Evolutionary conservation across 768 basidiomycete genomes (phyloP).

Genomic region (Psilocybe tampanensis): DNA sequence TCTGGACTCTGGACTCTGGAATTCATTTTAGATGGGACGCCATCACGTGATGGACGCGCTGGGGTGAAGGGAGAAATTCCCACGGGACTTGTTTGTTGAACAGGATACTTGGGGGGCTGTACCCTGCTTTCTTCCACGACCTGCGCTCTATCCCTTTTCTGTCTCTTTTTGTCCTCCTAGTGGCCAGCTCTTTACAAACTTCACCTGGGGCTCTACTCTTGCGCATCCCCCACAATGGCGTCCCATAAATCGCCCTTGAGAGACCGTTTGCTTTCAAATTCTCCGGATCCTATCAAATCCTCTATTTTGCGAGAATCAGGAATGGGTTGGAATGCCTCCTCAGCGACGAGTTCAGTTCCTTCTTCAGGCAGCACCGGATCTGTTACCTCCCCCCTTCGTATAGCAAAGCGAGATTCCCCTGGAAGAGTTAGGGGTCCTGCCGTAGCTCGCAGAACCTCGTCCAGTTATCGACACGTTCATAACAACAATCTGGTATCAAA

Average conservation of each 20-base stretch:
- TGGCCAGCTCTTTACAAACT: constrained; percentile 10
- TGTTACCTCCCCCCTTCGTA: constrained; percentile 69
- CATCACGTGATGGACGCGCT: constrained; percentile 46
- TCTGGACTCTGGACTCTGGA: not conserved
- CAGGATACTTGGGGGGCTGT: constrained; percentile 18
- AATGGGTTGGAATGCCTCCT: constrained; percentile 61
- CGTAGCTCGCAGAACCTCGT: constrained; percentile 73
- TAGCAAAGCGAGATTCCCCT: constrained; percentile 68
- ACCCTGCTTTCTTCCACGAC: constrained; percentile 16
- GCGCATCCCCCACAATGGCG: constrained; percentile 28
- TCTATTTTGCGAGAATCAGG: constrained; percentile 66
- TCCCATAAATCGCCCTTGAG: constrained; percentile 50
- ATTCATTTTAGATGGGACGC: constrained; percentile 19
- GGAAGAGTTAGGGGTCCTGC: constrained; percentile 42
- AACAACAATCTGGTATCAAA: constrained; percentile 82
- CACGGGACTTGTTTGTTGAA: constrained; percentile 46
- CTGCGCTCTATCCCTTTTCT: constrained; percentile 12
- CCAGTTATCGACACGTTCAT: constrained; percentile 78
- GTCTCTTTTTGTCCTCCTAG: constrained; percentile 4
- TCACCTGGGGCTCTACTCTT: not conserved
- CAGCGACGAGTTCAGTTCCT: constrained; percentile 34
- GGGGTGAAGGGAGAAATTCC: constrained; percentile 27
- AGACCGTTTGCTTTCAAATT: constrained; percentile 63
- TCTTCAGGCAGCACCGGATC: constrained; percentile 35
- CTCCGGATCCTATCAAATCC: constrained; percentile 64